These are phyloP conservation scores for Trichosporon inkin DNA, from an alignment of 1,284 basidiomycete genomes.

Conservation along the genomic window DNA sequence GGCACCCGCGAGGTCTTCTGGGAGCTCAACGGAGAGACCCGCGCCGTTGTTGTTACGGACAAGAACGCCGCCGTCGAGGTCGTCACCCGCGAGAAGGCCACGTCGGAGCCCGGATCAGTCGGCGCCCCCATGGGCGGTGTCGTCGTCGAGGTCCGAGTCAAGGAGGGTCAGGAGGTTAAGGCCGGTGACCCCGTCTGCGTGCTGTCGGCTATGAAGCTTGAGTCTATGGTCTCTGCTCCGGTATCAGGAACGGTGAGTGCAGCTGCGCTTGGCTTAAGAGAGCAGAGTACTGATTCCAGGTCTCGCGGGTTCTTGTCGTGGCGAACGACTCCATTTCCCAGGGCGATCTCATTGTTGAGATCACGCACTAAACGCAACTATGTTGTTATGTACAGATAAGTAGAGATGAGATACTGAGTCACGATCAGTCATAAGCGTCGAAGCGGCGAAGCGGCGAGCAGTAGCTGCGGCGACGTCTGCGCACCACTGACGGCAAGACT, in stretches of 20 bases:
- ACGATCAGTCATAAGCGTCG: too few species aligned
- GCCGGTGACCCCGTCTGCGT: constrained; percentile 74
- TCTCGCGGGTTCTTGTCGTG: constrained; percentile 83
- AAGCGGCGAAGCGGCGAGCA: too few species aligned
- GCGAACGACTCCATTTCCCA: constrained; percentile 55
- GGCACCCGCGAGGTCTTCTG: constrained; percentile 95
- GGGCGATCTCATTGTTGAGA: constrained; percentile 48
- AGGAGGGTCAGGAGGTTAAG: constrained; percentile 95
- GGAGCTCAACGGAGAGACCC: constrained; percentile 87
- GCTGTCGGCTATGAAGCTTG: constrained; percentile 86
- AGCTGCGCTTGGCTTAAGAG: not conserved
- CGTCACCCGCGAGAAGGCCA: constrained; percentile 86
- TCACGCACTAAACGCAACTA: constrained; percentile 30
- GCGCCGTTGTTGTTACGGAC: constrained; percentile 91
- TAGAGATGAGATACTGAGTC: too few species aligned
- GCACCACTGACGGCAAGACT: too few species aligned
- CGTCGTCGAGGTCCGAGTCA: constrained; percentile 93
- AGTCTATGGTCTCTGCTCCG: constrained; percentile 89
- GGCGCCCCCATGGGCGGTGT: constrained; percentile 82
- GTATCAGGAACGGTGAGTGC: constrained; percentile 62
- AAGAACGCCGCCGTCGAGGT: constrained; percentile 93
- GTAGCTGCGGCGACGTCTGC: too few species aligned
- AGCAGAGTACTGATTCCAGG: constrained; percentile 48
- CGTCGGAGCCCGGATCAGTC: constrained; percentile 86
- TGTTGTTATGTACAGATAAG: too few species aligned